Evolutionary conservation across 73 alveolate genomes (phyloP).

Genomic region (Tetrahymena malaccensis): DNA sequence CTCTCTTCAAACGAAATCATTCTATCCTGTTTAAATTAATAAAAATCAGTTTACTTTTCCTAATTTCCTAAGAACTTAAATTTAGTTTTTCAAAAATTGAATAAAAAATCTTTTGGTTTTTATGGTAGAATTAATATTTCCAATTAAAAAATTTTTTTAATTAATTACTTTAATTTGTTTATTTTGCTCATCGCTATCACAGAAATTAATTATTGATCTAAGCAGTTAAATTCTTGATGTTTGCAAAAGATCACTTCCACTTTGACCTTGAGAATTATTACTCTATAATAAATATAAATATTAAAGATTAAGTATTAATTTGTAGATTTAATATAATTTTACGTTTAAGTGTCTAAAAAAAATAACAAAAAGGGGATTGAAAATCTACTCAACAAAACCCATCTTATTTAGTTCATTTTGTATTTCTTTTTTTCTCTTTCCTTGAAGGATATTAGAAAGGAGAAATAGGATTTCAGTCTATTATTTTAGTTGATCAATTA

Average conservation of each 20-base stretch:
- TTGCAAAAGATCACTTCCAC: neutral
- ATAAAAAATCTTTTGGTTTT: too few relatives aligned
- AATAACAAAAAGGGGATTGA: neutral
- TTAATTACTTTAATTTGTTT: neutral
- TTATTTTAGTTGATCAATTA: neutral
- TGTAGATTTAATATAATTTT: neutral
- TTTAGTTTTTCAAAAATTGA: too few relatives aligned
- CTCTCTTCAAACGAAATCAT: neutral
- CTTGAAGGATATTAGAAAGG: neutral
- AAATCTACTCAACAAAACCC: neutral
- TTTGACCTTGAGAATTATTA: neutral
- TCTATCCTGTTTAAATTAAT: neutral
- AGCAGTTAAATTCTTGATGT: neutral
- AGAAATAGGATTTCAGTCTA: neutral
- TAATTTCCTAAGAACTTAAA: too few relatives aligned
- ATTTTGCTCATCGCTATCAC: neutral
- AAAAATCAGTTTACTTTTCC: too few relatives aligned
- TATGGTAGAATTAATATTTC: neutral
- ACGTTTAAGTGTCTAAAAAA: neutral
- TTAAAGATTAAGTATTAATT: neutral
- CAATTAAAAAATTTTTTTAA: too few relatives aligned
- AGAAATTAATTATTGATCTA: neutral
- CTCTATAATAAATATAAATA: neutral
- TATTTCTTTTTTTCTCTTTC: neutral
- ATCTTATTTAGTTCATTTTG: neutral